Percentiles rank a stretch among this genome's conserved stretches.
phyloP scores from a whole-genome alignment of 164 flowering plant species.

The Saururus chinensis region DNA sequence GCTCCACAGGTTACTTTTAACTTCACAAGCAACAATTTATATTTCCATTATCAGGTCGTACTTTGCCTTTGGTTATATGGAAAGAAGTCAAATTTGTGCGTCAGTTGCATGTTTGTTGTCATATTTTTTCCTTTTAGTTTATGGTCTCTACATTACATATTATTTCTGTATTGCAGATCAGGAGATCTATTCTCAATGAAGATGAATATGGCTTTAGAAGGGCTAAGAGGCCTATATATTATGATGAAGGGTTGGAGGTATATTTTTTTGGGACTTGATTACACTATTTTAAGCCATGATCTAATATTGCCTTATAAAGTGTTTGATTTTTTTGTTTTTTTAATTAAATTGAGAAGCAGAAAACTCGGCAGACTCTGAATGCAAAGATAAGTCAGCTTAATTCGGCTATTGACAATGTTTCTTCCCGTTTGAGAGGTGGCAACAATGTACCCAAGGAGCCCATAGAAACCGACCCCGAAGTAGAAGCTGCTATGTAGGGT shows the following conservation, averaged over 20 bases:
- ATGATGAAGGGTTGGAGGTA: constrained; percentile 91
- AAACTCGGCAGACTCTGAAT: constrained; percentile 66
- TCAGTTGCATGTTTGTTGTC: too few relatives aligned
- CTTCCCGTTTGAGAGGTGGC: constrained; percentile 76
- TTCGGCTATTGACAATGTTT: constrained; percentile 84
- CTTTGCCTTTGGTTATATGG: not conserved
- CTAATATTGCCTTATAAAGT: not conserved
- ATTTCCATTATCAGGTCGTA: not conserved
- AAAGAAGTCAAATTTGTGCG: too few relatives aligned
- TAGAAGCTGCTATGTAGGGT: constrained; percentile 41
- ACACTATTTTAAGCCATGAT: not conserved
- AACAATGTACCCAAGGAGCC: constrained; percentile 36
- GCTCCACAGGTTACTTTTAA: constrained; percentile 72
- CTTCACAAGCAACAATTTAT: not conserved
- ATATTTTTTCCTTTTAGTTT: not conserved
- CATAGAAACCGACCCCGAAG: constrained; percentile 44
- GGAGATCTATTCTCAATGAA: constrained; percentile 79
- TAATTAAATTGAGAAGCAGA: constrained; percentile 31
- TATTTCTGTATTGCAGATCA: constrained; percentile 32
- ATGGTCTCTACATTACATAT: too few relatives aligned
- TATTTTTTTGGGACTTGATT: not conserved
- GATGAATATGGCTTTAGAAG: constrained; percentile 77
- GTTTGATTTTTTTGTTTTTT: too few relatives aligned
- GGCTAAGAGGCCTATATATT: constrained; percentile 65
- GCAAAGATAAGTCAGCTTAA: constrained; percentile 74